Evolutionary conservation across 1,284 basidiomycete genomes (phyloP).

Genomic region (Trametes pubescens): DNA sequence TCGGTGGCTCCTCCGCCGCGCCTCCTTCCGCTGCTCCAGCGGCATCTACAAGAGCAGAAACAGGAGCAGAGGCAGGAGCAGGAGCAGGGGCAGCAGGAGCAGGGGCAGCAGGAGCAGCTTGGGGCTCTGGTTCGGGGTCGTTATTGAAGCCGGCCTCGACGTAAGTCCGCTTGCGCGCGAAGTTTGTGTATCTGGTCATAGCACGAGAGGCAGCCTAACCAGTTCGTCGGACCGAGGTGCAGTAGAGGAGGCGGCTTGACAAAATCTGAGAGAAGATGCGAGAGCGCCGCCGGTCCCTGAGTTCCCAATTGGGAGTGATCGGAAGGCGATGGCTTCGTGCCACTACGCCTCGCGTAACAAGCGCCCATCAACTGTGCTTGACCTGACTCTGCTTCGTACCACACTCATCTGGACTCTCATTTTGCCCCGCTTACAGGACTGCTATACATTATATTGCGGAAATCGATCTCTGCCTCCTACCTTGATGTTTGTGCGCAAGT

Average conservation of each 20-base stretch:
- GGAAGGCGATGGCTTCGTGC: conserved; percentile 23
- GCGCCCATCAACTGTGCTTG: neutral
- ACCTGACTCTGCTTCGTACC: neutral
- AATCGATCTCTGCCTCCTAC: neutral
- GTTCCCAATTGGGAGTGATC: conserved; percentile 20
- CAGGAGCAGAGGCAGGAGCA: neutral
- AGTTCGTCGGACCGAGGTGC: neutral
- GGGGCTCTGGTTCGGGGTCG: conserved; percentile 25
- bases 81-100: neutral
- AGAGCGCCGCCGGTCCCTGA: conserved; percentile 9
- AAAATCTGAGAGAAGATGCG: neutral
- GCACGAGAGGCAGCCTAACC: neutral
- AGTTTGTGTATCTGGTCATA: conserved; percentile 79
- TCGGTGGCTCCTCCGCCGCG: conserved; percentile 39
- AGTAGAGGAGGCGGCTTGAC: no score
- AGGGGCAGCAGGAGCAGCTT: neutral
- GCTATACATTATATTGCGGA: no score
- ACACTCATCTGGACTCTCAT: neutral
- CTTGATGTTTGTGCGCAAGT: conserved; percentile 32
- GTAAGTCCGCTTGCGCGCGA: conserved; percentile 75
- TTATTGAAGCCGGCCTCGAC: conserved; percentile 66
- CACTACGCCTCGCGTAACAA: conserved; percentile 18
- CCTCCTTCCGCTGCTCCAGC: conserved; percentile 2
- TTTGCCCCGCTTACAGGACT: neutral
- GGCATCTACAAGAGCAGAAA: neutral